A percentile compares a stretch with the other conserved stretches of the same genome.
These are phyloP conservation scores for Candida endomychidarum DNA, from an alignment of 805 yeast species.

Conservation along the genomic window DNA sequence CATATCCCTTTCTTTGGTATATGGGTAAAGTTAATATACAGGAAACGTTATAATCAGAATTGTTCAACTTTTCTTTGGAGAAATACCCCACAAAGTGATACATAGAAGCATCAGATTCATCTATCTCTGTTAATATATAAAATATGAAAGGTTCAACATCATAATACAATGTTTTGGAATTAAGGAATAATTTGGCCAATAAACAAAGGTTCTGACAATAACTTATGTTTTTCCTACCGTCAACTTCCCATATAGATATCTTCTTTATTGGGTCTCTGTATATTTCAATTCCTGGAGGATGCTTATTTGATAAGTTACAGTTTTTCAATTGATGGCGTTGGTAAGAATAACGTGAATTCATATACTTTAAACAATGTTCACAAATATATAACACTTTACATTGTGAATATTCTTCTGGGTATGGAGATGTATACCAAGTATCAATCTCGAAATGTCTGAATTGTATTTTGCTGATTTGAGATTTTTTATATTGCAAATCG, in stretches of 20 bases:
- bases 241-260: constrained; percentile 50
- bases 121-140: constrained; percentile 76
- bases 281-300: constrained; percentile 62
- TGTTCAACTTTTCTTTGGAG: constrained; percentile 79
- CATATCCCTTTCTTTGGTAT: constrained; percentile 86
- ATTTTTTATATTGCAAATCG: constrained; percentile 14
- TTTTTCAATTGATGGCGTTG: constrained; percentile 69
- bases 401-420: constrained; percentile 79
- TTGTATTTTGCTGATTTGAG: constrained; percentile 60
- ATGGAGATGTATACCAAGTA: constrained; percentile 93
- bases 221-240: constrained; percentile 77
- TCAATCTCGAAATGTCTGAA: constrained; percentile 73
- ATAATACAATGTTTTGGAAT: constrained; percentile 88
- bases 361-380: constrained; percentile 80
- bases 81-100: constrained; percentile 93
- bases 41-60: constrained; percentile 78
- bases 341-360: constrained; percentile 63
- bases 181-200: constrained; percentile 82
- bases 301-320: constrained; percentile 54
- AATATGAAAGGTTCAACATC: constrained; percentile 96
- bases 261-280: constrained; percentile 32
- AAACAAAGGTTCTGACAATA: constrained; percentile 91
- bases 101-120: constrained; percentile 34
- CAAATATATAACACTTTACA: constrained; percentile 70
- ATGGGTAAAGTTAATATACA: constrained; percentile 90